phyloP scores from a whole-genome alignment of 2,329 filamentous ascomycete species.

The Septoria petroselini region DNA sequence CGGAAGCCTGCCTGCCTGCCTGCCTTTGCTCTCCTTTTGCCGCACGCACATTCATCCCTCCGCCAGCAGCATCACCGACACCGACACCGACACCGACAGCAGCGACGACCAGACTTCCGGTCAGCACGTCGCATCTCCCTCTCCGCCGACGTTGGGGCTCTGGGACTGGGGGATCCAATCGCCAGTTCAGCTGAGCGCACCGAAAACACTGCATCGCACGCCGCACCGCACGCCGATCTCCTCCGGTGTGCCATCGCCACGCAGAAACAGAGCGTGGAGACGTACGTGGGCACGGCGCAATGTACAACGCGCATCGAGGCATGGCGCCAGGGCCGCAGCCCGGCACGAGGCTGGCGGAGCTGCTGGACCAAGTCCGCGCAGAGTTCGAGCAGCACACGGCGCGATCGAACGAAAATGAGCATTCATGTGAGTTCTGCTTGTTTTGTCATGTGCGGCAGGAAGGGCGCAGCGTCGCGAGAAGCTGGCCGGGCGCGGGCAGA shows the following conservation, averaged over 20 bases:
- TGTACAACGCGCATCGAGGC: slow-evolving; percentile 86
- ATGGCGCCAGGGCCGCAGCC: slow-evolving; percentile 66
- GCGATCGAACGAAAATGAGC: slow-evolving; percentile 82
- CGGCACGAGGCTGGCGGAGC: slow-evolving; percentile 75
- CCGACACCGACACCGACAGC: background rate
- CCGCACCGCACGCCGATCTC: background rate
- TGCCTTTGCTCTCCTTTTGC: background rate
- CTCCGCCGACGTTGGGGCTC: too few species aligned
- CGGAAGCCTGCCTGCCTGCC: too few species aligned
- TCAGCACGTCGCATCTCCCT: too few species aligned
- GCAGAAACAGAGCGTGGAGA: slow-evolving; percentile 11
- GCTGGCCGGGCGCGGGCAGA: background rate
- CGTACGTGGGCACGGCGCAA: slow-evolving; percentile 40
- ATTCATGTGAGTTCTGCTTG: slow-evolving; percentile 72
- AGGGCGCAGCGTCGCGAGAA: background rate
- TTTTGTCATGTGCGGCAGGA: background rate
- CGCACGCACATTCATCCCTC: too few species aligned
- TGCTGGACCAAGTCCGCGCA: slow-evolving; percentile 82
- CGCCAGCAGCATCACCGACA: too few species aligned
- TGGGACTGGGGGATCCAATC: too few species aligned
- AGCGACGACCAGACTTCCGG: too few species aligned
- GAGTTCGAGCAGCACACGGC: slow-evolving; percentile 78
- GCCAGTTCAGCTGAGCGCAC: too few species aligned
- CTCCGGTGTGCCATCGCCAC: slow-evolving; percentile 1
- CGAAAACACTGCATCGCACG: background rate